phyloP scores from a whole-genome alignment of 2,329 filamentous ascomycete genomes.

The Beauveria medogensis region DNA sequence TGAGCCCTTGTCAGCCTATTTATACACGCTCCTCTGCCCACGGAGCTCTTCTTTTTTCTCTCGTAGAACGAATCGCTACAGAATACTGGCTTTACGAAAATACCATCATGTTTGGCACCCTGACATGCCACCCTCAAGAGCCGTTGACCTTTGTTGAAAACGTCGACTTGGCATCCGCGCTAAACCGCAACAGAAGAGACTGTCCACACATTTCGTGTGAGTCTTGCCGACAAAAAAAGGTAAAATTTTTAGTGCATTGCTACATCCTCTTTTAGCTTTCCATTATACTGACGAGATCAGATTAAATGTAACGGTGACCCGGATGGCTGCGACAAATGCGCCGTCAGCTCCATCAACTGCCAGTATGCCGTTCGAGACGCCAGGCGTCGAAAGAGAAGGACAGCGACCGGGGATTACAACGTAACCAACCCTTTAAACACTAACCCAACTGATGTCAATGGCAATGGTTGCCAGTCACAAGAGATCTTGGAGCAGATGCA shows the following conservation, averaged over 20 bases:
- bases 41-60: background rate
- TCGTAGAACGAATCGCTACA: background rate
- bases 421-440: background rate
- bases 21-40: background rate
- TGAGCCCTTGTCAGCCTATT: background rate
- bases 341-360: background rate
- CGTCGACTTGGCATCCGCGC: background rate
- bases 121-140: background rate
- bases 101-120: background rate
- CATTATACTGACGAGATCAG: background rate
- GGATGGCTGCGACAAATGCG: background rate
- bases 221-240: background rate
- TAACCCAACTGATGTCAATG: background rate
- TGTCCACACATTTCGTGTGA: background rate
- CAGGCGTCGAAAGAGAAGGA: background rate
- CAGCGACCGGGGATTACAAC: background rate
- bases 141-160: background rate
- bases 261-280: background rate
- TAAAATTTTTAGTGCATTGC: background rate
- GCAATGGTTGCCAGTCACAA: background rate
- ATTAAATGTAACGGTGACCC: background rate
- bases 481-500: background rate
- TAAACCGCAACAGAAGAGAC: background rate
- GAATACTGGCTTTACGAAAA: background rate
- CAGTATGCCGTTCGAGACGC: background rate